Evolutionary conservation across 148 eudicot genomes (phyloP).

Genomic region (Talinum fruticosum): DNA sequence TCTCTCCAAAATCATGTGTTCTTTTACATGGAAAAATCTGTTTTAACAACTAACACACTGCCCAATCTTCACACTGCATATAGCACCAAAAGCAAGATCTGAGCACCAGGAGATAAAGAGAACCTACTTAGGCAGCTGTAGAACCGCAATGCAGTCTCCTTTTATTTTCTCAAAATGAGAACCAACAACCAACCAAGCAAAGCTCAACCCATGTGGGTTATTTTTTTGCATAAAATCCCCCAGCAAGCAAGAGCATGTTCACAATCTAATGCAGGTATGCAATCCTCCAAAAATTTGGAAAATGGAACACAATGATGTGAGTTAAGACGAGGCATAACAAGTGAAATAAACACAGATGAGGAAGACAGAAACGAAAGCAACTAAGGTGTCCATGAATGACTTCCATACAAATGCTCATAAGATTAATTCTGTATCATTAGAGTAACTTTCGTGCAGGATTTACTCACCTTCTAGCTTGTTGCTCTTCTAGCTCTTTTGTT

Average conservation of each 20-base stretch:
- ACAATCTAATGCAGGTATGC: not conserved
- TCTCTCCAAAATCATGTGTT: not conserved
- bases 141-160: not conserved
- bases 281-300: not conserved
- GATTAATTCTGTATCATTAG: not conserved
- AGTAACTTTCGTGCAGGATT: not conserved
- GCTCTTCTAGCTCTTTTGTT: conserved; percentile 78
- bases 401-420: not conserved
- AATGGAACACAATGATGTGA: not conserved
- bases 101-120: not conserved
- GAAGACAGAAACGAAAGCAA: not conserved
- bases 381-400: not conserved
- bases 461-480: conserved; percentile 81
- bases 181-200: not conserved
- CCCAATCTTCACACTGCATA: not conserved
- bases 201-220: no score
- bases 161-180: not conserved
- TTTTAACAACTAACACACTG: not conserved
- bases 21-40: not conserved
- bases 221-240: not conserved
- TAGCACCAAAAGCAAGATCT: not conserved
- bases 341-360: not conserved
- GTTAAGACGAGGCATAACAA: not conserved
- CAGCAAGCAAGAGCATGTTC: not conserved
- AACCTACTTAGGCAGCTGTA: not conserved